Evolutionary conservation across 306 rosid genomes (phyloP).

Genomic region (Canavalia gladiata): DNA sequence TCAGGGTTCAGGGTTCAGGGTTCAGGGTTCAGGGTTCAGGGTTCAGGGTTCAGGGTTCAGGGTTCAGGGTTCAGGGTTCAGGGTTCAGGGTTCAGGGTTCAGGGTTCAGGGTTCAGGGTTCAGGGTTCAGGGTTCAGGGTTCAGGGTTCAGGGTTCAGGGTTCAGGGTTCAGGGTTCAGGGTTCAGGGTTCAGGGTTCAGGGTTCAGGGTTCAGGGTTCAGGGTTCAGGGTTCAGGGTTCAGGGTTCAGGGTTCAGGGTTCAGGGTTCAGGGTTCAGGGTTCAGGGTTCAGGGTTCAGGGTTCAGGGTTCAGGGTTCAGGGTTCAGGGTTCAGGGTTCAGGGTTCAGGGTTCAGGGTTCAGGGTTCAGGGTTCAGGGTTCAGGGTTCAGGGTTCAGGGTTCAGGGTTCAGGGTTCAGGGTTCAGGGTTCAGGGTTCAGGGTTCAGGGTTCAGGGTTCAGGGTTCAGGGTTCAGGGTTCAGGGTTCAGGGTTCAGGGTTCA

Average conservation of each 20-base stretch:
- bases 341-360: too few relatives aligned
- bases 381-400: too few relatives aligned
- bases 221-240: too few relatives aligned
- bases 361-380: not conserved
- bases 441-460: not conserved
- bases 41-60: not conserved
- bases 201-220: not conserved
- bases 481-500: too few relatives aligned
- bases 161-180: not conserved
- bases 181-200: too few relatives aligned
- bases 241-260: not conserved
- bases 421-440: too few relatives aligned
- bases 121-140: not conserved
- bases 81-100: not conserved
- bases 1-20: not conserved
- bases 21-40: not conserved
- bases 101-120: too few relatives aligned
- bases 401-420: not conserved
- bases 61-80: too few relatives aligned
- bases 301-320: too few relatives aligned
- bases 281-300: not conserved
- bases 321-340: not conserved
- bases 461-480: not conserved
- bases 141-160: too few relatives aligned
- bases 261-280: too few relatives aligned